Evolutionary conservation across 768 basidiomycete genomes (phyloP).

Genomic region (Mycena sanguinolenta): DNA sequence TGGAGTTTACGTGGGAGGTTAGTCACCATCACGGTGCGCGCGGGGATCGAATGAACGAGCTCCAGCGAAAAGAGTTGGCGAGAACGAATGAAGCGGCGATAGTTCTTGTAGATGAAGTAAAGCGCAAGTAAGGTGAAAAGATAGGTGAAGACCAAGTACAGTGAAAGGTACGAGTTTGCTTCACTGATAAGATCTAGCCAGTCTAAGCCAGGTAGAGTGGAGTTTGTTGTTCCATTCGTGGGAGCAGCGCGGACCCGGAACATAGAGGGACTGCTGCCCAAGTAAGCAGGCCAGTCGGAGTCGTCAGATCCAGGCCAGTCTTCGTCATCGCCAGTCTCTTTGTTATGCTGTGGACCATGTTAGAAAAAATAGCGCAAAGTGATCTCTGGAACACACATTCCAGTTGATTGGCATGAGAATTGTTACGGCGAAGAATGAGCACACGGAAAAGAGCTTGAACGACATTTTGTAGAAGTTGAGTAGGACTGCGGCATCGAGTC

Average conservation of each 20-base stretch:
- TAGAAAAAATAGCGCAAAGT: constrained; percentile 18
- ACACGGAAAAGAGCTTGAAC: constrained; percentile 90
- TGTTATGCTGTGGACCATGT: constrained; percentile 69
- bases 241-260: constrained; percentile 34
- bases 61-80: constrained; percentile 96
- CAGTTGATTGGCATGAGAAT: constrained; percentile 97
- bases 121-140: constrained; percentile 91
- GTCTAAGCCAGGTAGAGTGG: constrained; percentile 53
- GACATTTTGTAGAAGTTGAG: constrained; percentile 96
- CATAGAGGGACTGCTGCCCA: constrained; percentile 39
- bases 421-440: constrained; percentile 82
- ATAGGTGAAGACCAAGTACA: constrained; percentile 95
- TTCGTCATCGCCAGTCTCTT: constrained; percentile 72
- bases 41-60: constrained; percentile 93
- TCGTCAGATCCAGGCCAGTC: constrained; percentile 58
- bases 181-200: constrained; percentile 94
- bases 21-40: constrained; percentile 92
- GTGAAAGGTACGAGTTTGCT: constrained; percentile 88
- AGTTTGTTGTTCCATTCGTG: constrained; percentile 50
- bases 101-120: constrained; percentile 90
- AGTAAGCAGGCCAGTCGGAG: constrained; percentile 60
- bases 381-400: constrained; percentile 67
- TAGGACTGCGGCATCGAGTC: constrained; percentile 96
- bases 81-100: constrained; percentile 87
- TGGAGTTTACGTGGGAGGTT: constrained; percentile 87